A percentile compares a stretch with the other conserved stretches of the same genome.
Conservation (phyloP, 2,329 filamentous ascomycete species). For the Didymella sp. region DNA sequence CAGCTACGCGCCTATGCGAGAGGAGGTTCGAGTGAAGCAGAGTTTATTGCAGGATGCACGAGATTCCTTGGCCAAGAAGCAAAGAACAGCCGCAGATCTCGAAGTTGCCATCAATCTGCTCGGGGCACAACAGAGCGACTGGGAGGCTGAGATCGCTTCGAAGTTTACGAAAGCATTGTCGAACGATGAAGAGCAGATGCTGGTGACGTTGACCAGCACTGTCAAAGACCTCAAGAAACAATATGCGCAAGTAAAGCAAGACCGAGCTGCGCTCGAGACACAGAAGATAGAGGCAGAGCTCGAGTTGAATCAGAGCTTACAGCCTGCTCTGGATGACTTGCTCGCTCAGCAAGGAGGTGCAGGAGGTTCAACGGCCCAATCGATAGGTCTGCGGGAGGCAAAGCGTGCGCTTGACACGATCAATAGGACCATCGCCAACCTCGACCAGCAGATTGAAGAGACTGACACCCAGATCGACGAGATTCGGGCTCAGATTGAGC, state of each 20-base stretch:
- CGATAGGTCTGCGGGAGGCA: conserved; percentile 73
- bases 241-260: conserved; percentile 75
- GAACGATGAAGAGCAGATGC: conserved; percentile 78
- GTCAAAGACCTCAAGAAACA: conserved; percentile 79
- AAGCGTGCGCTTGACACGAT: conserved; percentile 82
- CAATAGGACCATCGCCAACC: conserved; percentile 68
- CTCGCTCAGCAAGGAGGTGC: conserved; percentile 51
- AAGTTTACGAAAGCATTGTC: conserved; percentile 93
- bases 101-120: conserved; percentile 65
- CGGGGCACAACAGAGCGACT: conserved; percentile 74
- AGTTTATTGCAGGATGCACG: conserved; percentile 75
- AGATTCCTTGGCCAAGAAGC: conserved; percentile 76
- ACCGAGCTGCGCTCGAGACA: conserved; percentile 77
- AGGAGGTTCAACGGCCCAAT: conserved; percentile 61
- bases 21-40: conserved; percentile 78
- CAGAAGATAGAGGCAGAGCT: conserved; percentile 85
- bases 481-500: conserved; percentile 60
- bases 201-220: conserved; percentile 72
- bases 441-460: conserved; percentile 74
- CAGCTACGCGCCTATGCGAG: conserved; percentile 79
- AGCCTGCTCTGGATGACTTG: conserved; percentile 85
- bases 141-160: conserved; percentile 80
- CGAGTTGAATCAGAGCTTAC: conserved; percentile 86
- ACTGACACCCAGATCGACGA: conserved; percentile 76
- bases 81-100: conserved; percentile 69